Evolutionary conservation across 1,139 yeast genomes (phyloP), one percentile per base, ranked within the genome.

Genomic region (Scheffersomyces titani): DNA sequence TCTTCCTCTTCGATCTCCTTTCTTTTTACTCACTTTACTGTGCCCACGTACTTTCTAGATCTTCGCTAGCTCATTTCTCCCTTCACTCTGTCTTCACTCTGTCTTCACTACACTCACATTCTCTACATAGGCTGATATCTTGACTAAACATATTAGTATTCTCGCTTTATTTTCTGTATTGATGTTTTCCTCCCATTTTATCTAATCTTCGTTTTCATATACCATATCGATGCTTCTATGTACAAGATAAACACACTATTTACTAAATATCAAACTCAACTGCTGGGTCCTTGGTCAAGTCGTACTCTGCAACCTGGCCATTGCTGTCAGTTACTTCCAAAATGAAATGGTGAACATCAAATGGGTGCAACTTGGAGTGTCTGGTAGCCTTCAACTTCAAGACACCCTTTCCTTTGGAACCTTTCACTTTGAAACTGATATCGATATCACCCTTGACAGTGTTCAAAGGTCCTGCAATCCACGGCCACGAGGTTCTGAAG

Each of bases 381-480:
- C 92, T 82, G 57, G 81, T 78, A 19, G 93, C 94, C 60, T 81
- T 80, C 63, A 89, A 77, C 61, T 70, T 75, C 51, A 87, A 76
- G 56, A 72, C 77, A n/a, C 88, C 89, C 3, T 74, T 67, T 5
- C 73, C 75, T 59, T 78, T 77, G 54, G 78, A 79, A 13, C 98
- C 99, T 64, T 82, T 81, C 50, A 92, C 90, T 49, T 80, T 75
- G 65, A 92, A 92, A 44, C 73, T 72, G 63, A 94, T 85, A 69
- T 93, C 89, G 51, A 94, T 89, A 21, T 83, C 78, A 19, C 98
- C 98, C 57, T 86, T 82, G 59, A 91, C 91, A 46, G 96, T 91
- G 65, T 93, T 92, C 63, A 94, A 78, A 51, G 86, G 84, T 6
- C 99, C 99, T 56, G 83, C 76, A 57, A 94, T 88, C 98, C 98